Percentiles rank a stretch among this genome's conserved stretches.
phyloP scores from a whole-genome alignment of 2,329 filamentous ascomycete genomes.

The Cordyceps cateniannulata region DNA sequence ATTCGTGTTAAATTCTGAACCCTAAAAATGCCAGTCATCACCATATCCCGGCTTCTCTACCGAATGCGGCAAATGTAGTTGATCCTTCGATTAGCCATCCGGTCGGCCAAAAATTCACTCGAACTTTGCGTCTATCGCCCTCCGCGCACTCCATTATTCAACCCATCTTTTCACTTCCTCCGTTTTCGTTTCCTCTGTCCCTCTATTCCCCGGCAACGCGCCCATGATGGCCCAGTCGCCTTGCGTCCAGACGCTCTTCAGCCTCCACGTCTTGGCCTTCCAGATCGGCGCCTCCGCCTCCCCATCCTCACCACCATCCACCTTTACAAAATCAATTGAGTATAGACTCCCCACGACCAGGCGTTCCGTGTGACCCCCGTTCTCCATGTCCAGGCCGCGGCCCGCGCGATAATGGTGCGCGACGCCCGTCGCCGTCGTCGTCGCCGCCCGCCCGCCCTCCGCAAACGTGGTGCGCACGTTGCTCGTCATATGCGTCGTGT shows the following conservation, averaged over 20 bases:
- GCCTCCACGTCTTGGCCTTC: slow-evolving; percentile 8
- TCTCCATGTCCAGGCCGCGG: background rate
- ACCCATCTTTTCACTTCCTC: background rate
- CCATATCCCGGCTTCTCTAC: background rate
- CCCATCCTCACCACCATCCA: background rate
- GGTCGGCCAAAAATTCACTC: too few relatives aligned
- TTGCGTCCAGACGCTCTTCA: slow-evolving; percentile 9
- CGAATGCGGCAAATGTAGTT: background rate
- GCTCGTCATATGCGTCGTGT: slow-evolving; percentile 10
- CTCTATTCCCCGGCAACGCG: background rate
- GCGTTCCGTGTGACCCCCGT: background rate
- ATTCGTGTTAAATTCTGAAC: background rate
- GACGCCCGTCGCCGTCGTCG: slow-evolving; percentile 3
- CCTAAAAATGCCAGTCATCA: background rate
- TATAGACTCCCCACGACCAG: slow-evolving; percentile 4
- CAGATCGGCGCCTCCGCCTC: background rate
- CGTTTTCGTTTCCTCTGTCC: background rate
- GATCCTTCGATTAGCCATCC: background rate
- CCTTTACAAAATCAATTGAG: slow-evolving; percentile 5
- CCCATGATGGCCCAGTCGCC: slow-evolving; percentile 11
- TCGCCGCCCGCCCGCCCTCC: slow-evolving; percentile 1
- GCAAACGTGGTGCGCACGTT: slow-evolving; percentile 4
- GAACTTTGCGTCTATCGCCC: background rate
- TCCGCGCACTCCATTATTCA: background rate
- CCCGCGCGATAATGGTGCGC: slow-evolving; percentile 8